A percentile compares a stretch with the other conserved stretches of the same genome.
These are phyloP conservation scores for Coemansia sp. DNA, from an alignment of 192 early-diverging fungal species.

Conservation along the genomic window DNA sequence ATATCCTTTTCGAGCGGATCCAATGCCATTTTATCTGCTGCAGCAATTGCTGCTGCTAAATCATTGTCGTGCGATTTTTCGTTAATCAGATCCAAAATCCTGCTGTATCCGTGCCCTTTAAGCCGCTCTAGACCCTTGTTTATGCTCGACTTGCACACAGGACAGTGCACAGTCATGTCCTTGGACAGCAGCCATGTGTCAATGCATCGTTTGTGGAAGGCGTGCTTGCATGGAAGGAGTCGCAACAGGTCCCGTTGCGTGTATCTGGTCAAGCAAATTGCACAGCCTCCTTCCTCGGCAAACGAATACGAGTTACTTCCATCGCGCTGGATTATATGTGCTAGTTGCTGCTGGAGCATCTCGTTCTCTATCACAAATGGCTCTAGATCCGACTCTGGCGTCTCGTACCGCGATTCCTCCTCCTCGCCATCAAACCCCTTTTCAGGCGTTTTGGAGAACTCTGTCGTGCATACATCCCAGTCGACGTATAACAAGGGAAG, in stretches of 20 bases:
- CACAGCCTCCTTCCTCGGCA: conserved; percentile 66
- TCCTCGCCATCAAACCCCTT: conserved; percentile 12
- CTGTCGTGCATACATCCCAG: conserved; percentile 17
- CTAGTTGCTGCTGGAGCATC: conserved; percentile 31
- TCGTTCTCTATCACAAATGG: conserved; percentile 8
- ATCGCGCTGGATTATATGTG: conserved; percentile 32
- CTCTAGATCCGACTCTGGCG: conserved; percentile 11
- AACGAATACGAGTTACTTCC: conserved; percentile 45
- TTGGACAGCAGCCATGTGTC: conserved; percentile 75
- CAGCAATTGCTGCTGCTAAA: too few species aligned
- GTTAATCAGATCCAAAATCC: conserved; percentile 19
- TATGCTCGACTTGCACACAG: conserved; percentile 68
- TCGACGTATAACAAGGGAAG: conserved; percentile 40
- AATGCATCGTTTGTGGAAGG: conserved; percentile 79
- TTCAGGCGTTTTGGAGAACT: not conserved
- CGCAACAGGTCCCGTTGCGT: conserved; percentile 65
- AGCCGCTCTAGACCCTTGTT: conserved; percentile 30
- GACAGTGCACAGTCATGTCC: conserved; percentile 68
- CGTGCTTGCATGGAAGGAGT: conserved; percentile 71
- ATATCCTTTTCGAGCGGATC: not conserved
- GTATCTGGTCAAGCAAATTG: conserved; percentile 74
- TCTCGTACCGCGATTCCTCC: conserved; percentile 31
- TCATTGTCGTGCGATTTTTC: not conserved
- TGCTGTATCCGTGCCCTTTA: conserved; percentile 36
- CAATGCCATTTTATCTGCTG: not conserved